Evolutionary conservation across 257 asterid species (phyloP), one percentile per base, ranked within the genome.

Genomic region (Perilla frutescens): DNA sequence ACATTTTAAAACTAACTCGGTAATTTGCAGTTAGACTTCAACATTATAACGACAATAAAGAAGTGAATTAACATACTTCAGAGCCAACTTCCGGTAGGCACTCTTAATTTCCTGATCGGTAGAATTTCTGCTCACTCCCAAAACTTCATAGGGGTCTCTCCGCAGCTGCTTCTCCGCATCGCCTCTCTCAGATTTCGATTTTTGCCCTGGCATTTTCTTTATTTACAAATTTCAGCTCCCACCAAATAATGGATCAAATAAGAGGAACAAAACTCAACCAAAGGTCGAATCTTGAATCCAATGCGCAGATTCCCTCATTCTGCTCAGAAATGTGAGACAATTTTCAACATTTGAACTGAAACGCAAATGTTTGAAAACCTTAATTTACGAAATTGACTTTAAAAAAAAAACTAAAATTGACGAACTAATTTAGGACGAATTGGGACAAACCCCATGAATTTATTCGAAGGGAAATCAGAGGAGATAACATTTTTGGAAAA

Each of bases 81-180:
- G 79, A 71, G 99, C 99, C 80, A 95, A 73, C 85, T 87, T 95
- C 50, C 98, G 75, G 67, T 95, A 95, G 39, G 99, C 89, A 74
- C 86, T 80, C 86, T 95, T 95, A 75, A 95, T 86, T 90, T 95
- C 99, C 78, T 92, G 98, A 87, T 95, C 99, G 62, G 96, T 84
- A 5, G 96, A 89, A 80, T 84, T 90, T 72, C 81, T 87, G 71
- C 80, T 72, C 77, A 92, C 96, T 48, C 96, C 99, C 85, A 95
- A 79, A 73, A 95, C 99, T 87, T 92, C 99, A 68, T 95, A 95
- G 4, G 97, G 97, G 81, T 92, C 99, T 73, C 94, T 88, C 77
- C 96, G 80, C 78, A 74, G 81, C 93, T 87, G 88, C 88, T 87
- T 86, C 69, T 80, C 84, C 49, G 68, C 81, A 8, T 85, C 96